Evolutionary conservation across 495 filamentous ascomycete species (phyloP).

Genomic region (Rusavskia elegans): DNA sequence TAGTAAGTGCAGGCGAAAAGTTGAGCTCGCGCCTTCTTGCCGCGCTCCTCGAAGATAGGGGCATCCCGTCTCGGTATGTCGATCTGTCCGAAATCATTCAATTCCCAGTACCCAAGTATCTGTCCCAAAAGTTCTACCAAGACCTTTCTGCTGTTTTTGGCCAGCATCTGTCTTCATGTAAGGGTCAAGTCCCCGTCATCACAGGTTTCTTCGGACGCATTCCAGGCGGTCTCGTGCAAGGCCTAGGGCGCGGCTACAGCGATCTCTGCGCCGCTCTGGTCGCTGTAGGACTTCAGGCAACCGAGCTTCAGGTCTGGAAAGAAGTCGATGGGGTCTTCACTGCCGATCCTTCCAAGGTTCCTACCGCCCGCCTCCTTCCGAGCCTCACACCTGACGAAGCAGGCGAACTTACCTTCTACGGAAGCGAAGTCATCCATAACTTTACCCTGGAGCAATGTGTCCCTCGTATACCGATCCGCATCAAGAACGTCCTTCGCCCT

Average conservation of each 20-base stretch:
- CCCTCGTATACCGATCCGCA: slow-evolving; percentile 81
- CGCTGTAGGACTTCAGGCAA: slow-evolving; percentile 46
- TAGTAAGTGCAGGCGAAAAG: slow-evolving; percentile 88
- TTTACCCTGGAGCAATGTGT: slow-evolving; percentile 99
- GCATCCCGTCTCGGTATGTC: slow-evolving; percentile 70
- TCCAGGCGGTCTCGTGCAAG: slow-evolving; percentile 60
- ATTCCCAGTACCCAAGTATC: slow-evolving; percentile 39
- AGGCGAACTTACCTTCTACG: slow-evolving; percentile 83
- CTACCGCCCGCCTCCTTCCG: slow-evolving; percentile 58
- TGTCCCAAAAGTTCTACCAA: slow-evolving; percentile 71
- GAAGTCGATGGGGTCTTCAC: slow-evolving; percentile 89
- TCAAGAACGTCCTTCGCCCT: slow-evolving; percentile 97
- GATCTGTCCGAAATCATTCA: slow-evolving; percentile 66
- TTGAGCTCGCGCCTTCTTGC: slow-evolving; percentile 80
- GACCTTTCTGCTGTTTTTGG: slow-evolving; percentile 45
- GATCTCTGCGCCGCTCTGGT: slow-evolving; percentile 76
- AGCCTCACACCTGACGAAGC: slow-evolving; percentile 78
- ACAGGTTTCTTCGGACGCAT: slow-evolving; percentile 85
- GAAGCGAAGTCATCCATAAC: slow-evolving; percentile 91
- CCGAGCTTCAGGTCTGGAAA: slow-evolving; percentile 82
- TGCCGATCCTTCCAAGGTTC: slow-evolving; percentile 75
- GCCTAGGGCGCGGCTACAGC: slow-evolving; percentile 75
- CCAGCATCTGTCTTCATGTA: slow-evolving; percentile 52
- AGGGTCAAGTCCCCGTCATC: slow-evolving; percentile 55
- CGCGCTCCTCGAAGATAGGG: slow-evolving; percentile 56